A percentile compares a stretch with the other conserved stretches of the same genome.
Conservation (phyloP, 2,329 filamentous ascomycete species). For the Colletotrichum falcatum region DNA sequence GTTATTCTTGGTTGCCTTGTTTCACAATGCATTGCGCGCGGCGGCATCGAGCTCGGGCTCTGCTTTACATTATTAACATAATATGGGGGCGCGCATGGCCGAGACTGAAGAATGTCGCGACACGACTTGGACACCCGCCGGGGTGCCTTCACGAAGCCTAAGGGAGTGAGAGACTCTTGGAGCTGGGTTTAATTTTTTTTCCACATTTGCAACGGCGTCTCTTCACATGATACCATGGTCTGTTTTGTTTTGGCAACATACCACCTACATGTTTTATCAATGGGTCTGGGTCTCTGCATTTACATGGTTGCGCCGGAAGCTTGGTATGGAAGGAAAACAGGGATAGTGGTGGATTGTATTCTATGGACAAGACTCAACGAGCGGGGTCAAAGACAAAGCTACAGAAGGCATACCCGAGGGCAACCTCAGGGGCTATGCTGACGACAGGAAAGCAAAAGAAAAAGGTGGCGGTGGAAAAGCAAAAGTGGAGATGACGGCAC, state of each 20-base stretch:
- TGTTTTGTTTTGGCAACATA: slow-evolving; percentile 40
- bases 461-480: slow-evolving; percentile 7
- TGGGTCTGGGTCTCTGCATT: slow-evolving; percentile 31
- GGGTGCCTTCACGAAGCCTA: slow-evolving; percentile 1
- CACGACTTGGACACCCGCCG: neutral
- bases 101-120: neutral
- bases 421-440: slow-evolving; percentile 36
- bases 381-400: slow-evolving; percentile 8
- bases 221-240: slow-evolving; percentile 43
- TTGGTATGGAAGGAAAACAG: slow-evolving; percentile 10
- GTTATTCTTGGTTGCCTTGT: slow-evolving; percentile 17
- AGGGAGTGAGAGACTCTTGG: neutral
- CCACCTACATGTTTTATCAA: slow-evolving; percentile 39
- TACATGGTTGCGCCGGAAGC: slow-evolving; percentile 21
- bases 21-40: slow-evolving; percentile 40
- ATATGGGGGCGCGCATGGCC: slow-evolving; percentile 24
- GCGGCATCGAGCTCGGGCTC: slow-evolving; percentile 32
- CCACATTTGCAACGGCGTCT: slow-evolving; percentile 41
- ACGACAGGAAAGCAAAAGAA: slow-evolving; percentile 5
- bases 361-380: slow-evolving; percentile 21
- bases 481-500: slow-evolving; percentile 36
- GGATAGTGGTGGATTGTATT: slow-evolving; percentile 34
- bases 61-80: slow-evolving; percentile 31
- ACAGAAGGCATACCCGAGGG: slow-evolving; percentile 40
- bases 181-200: slow-evolving; percentile 27